Evolutionary conservation across 208 protist species (phyloP).

Genomic region (Leishmania amazonensis): DNA sequence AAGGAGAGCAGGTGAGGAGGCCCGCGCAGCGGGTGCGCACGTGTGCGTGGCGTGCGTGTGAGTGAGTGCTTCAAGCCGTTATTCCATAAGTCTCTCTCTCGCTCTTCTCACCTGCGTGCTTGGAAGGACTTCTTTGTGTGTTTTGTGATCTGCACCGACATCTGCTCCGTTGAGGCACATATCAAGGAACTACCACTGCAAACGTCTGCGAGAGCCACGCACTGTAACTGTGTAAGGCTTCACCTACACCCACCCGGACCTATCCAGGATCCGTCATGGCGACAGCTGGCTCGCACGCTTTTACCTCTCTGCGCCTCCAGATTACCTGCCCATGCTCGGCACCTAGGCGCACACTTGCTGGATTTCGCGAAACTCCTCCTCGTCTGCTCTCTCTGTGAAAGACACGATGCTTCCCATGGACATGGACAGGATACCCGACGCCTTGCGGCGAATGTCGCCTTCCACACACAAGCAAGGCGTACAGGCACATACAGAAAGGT

Average conservation of each 20-base stretch:
- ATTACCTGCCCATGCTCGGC: not conserved
- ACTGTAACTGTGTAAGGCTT: not conserved
- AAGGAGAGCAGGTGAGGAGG: not conserved
- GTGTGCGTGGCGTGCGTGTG: not conserved
- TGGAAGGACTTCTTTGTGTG: not conserved
- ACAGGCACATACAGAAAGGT: not conserved
- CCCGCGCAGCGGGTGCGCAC: not conserved
- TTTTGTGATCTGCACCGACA: not conserved
- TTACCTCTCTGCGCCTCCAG: not conserved
- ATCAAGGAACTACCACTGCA: not conserved
- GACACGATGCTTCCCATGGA: not conserved
- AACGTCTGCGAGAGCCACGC: not conserved
- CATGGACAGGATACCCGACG: not conserved
- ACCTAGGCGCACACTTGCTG: not conserved
- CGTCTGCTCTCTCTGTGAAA: not conserved
- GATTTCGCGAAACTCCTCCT: not conserved
- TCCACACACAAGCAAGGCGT: not conserved
- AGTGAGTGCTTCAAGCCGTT: not conserved
- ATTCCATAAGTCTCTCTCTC: not conserved
- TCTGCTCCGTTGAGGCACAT: not conserved
- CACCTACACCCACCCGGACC: not conserved
- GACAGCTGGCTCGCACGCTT: not conserved
- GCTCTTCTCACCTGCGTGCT: not conserved
- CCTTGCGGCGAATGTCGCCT: not conserved
- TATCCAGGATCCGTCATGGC: not conserved